Percentiles rank a stretch among this genome's conserved stretches.
phyloP scores from a whole-genome alignment of 768 basidiomycete species.

The Boletus reticuloceps region DNA sequence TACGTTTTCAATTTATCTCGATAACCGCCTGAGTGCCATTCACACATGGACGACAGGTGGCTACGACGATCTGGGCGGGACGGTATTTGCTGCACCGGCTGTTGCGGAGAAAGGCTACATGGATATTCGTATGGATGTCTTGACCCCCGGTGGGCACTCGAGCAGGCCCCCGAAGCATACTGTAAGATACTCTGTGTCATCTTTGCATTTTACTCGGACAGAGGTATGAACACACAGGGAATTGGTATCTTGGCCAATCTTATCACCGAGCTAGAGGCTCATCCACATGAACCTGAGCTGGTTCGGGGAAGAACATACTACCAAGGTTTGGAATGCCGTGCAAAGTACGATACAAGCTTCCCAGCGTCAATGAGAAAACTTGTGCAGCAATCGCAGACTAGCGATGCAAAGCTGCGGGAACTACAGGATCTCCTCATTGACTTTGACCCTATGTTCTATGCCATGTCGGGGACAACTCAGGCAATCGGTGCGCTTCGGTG shows the following conservation, averaged over 20 bases:
- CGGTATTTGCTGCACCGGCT: slow-evolving; percentile 30
- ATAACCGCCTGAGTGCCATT: not conserved
- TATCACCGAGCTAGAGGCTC: slow-evolving; percentile 45
- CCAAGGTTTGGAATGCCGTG: slow-evolving; percentile 39
- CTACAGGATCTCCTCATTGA: slow-evolving; percentile 16
- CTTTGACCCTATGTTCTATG: slow-evolving; percentile 21
- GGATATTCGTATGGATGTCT: slow-evolving; percentile 41
- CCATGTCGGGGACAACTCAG: slow-evolving; percentile 25
- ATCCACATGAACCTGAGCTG: slow-evolving; percentile 38
- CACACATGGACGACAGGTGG: slow-evolving; percentile 22
- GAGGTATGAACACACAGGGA: slow-evolving; percentile 16
- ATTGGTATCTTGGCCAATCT: slow-evolving; percentile 52
- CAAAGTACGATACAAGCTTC: slow-evolving; percentile 38
- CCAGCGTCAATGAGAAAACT: slow-evolving; percentile 21
- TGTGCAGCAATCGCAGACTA: slow-evolving; percentile 20
- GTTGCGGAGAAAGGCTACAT: slow-evolving; percentile 45
- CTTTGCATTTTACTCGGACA: not conserved
- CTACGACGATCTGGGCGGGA: slow-evolving; percentile 27
- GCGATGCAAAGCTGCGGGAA: slow-evolving; percentile 17
- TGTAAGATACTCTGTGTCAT: slow-evolving; percentile 22
- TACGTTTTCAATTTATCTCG: slow-evolving; percentile 7
- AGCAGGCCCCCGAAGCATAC: slow-evolving; percentile 53
- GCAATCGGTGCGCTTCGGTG: slow-evolving; percentile 21
- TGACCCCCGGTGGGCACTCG: slow-evolving; percentile 53
- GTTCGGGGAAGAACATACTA: slow-evolving; percentile 25